Percentiles rank a stretch among this genome's conserved stretches.
These are phyloP conservation scores for Coemansia sp. DNA, from an alignment of 371 early-diverging fungal species.

Conservation along the genomic window DNA sequence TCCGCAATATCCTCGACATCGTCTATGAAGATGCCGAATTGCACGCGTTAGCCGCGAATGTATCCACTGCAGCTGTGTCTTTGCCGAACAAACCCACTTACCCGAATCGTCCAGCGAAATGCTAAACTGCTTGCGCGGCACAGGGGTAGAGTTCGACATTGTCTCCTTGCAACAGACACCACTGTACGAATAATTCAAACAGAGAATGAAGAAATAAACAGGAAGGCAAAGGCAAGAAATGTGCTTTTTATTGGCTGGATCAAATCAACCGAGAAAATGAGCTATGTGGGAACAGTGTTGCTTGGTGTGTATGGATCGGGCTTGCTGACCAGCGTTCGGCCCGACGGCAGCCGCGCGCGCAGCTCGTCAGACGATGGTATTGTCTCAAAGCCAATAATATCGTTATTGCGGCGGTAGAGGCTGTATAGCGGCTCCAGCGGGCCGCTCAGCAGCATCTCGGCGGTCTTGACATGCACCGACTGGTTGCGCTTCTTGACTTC, in stretches of 20 bases:
- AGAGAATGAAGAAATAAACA: slow-evolving; percentile 1
- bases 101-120: slow-evolving; percentile 41
- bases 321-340: slow-evolving; percentile 46
- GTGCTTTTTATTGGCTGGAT: not conserved
- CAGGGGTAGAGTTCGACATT: slow-evolving; percentile 16
- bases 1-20: slow-evolving; percentile 17
- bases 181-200: not conserved
- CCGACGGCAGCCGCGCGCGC: slow-evolving; percentile 44
- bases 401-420: slow-evolving; percentile 51
- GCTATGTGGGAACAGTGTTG: not conserved
- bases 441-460: slow-evolving; percentile 40
- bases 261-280: not conserved
- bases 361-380: slow-evolving; percentile 48
- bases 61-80: not conserved
- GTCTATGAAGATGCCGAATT: slow-evolving; percentile 11
- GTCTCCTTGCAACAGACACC: not conserved
- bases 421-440: slow-evolving; percentile 47
- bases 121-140: slow-evolving; percentile 32
- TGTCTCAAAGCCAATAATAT: slow-evolving; percentile 50
- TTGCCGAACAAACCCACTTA: slow-evolving; percentile 5
- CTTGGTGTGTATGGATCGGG: slow-evolving; percentile 17
- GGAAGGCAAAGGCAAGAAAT: not conserved
- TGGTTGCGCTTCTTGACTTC: slow-evolving; percentile 40
- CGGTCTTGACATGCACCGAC: slow-evolving; percentile 45
- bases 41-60: too few species aligned